Evolutionary conservation across 768 basidiomycete species (phyloP), one percentile per base, ranked within the genome.

Genomic region (Amanita subjunquillea): DNA sequence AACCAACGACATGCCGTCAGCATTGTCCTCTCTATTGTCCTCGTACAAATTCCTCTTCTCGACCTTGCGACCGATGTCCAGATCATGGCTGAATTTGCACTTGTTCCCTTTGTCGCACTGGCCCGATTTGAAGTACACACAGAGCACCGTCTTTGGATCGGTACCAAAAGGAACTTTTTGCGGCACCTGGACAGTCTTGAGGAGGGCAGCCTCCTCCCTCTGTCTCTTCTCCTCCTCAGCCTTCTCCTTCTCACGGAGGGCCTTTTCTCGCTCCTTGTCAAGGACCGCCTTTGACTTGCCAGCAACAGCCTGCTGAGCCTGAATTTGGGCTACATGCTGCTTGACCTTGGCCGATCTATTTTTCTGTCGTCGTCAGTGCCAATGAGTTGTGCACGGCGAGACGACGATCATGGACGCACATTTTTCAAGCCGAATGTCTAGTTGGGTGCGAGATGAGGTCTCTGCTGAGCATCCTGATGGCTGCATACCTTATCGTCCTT

Each of bases 81-180:
- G 62, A 71, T 98, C 85, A 67, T 99, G 96, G 57, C 92, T 94
- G 71, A 96, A 98, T 75, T 95, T 97, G 73, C 96, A 98, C 72
- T 91, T 91, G 65, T 59, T 81, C 23, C 91, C 95, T 74, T 97
- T 98, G 23, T 95, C 92, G 63, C 95, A 99, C 47, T 70, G 76
- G 3, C 95, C 94, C 10, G 88, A 85, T 70, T 97, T 97, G 77
- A 76, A 93, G 73, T 85, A 97, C 25, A 77, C 85, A 65, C 96
- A 98, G 32, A 98, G 73, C 32, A 98, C 72, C 12, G 90, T 92
- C 77, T 96, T 97, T 25, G 94, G 95, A 68, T 98, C 94, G 43
- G 93, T 91, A 22, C 95, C 95, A 54, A 95, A 91, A 0, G 95
- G 91, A 40, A 98, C 77, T 64, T 89, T 92, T 73, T 92, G 91